Evolutionary conservation across 805 yeast genomes (phyloP).

Genomic region (Metschnikowia shivogae): DNA sequence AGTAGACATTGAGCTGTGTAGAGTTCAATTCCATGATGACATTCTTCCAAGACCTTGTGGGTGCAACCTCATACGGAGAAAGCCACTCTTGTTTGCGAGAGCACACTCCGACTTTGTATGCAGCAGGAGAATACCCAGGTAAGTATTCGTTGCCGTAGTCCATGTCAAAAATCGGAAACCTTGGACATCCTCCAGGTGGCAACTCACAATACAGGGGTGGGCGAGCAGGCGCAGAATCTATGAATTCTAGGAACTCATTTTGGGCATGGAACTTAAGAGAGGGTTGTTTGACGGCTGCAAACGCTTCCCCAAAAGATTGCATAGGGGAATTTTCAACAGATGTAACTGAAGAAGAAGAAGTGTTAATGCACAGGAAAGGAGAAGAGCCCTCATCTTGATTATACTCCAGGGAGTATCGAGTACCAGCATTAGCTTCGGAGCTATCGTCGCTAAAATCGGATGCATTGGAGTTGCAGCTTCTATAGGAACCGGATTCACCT

Average conservation of each 20-base stretch:
- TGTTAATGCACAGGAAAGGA: background rate
- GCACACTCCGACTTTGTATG: slow-evolving; percentile 53
- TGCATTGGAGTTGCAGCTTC: background rate
- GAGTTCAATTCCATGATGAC: slow-evolving; percentile 74
- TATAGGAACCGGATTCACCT: background rate
- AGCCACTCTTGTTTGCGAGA: slow-evolving; percentile 70
- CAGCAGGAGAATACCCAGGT: slow-evolving; percentile 67
- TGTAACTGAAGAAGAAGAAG: background rate
- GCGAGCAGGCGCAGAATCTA: slow-evolving; percentile 37
- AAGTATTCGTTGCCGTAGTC: slow-evolving; percentile 34
- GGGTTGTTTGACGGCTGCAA: background rate
- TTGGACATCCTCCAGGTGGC: slow-evolving; percentile 45
- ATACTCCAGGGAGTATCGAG: background rate
- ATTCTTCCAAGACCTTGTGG: slow-evolving; percentile 65
- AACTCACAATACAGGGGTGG: slow-evolving; percentile 36
- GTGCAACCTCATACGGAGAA: slow-evolving; percentile 70
- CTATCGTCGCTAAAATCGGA: background rate
- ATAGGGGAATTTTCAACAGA: slow-evolving; percentile 1
- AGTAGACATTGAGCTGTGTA: slow-evolving; percentile 75
- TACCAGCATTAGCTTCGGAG: background rate
- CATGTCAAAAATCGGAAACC: slow-evolving; percentile 25
- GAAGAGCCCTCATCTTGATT: background rate
- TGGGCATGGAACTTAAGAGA: slow-evolving; percentile 4
- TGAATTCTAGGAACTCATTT: slow-evolving; percentile 22
- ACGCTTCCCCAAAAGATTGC: background rate